These are phyloP conservation scores for Astragalus glycyphyllos DNA, from an alignment of 306 rosid genomes.

Conservation along the genomic window DNA sequence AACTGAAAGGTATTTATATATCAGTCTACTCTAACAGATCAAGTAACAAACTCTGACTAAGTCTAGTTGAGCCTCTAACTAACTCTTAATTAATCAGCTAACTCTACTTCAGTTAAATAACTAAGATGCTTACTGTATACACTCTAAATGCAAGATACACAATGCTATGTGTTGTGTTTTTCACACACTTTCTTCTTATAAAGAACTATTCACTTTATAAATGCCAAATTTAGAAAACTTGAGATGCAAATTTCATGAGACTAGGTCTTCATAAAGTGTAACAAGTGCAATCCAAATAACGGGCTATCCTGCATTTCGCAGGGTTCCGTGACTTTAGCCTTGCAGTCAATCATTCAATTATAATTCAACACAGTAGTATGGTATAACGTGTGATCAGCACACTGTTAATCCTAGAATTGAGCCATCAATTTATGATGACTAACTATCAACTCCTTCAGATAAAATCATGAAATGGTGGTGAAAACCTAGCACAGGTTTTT, in stretches of 20 bases:
- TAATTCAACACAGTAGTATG: slow-evolving; percentile 21
- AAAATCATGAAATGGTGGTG: slow-evolving; percentile 27
- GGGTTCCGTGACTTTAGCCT: slow-evolving; percentile 9
- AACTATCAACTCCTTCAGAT: slow-evolving; percentile 40
- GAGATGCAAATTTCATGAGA: slow-evolving; percentile 17
- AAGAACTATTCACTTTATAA: slow-evolving; percentile 5
- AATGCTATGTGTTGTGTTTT: not conserved
- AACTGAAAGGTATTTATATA: no score
- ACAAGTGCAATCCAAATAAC: slow-evolving; percentile 19
- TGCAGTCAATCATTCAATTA: slow-evolving; percentile 18
- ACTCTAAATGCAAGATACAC: slow-evolving; percentile 3
- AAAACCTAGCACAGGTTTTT: slow-evolving; percentile 14
- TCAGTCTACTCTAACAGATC: no score
- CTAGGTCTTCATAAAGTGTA: slow-evolving; percentile 16
- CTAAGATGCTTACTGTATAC: no score
- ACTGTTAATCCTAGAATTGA: slow-evolving; percentile 28
- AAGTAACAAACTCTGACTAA: no score
- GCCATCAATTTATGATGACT: slow-evolving; percentile 26
- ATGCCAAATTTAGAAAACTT: slow-evolving; percentile 20
- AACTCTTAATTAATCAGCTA: no score
- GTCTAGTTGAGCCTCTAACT: no score
- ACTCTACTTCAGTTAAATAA: no score
- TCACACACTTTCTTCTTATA: not conserved
- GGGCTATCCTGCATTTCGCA: slow-evolving; percentile 34
- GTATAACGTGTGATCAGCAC: not conserved